phyloP scores from a whole-genome alignment of 1,139 yeast genomes.

The Suhomyces terraborum region DNA sequence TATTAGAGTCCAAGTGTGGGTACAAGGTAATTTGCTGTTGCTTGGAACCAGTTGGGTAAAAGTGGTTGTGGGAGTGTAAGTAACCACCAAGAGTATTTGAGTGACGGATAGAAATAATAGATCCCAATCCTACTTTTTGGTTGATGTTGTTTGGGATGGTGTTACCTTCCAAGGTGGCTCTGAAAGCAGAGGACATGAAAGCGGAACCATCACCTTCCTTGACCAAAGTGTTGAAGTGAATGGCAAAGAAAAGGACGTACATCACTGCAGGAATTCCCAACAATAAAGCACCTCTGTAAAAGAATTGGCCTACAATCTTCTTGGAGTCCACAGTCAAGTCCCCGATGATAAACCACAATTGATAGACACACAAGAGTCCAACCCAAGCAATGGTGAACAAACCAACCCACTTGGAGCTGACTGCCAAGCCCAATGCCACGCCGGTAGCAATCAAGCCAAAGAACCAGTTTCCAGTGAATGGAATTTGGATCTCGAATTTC shows the following conservation, averaged over 20 bases:
- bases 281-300: slow-evolving; percentile 58
- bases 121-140: slow-evolving; percentile 88
- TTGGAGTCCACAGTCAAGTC: slow-evolving; percentile 67
- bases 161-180: slow-evolving; percentile 73
- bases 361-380: slow-evolving; percentile 72
- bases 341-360: slow-evolving; percentile 86
- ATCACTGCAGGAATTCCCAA: slow-evolving; percentile 69
- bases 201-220: slow-evolving; percentile 84
- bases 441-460: slow-evolving; percentile 74
- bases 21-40: slow-evolving; percentile 94
- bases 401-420: slow-evolving; percentile 96
- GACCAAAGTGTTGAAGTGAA: slow-evolving; percentile 75
- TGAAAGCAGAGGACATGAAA: slow-evolving; percentile 88
- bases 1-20: slow-evolving; percentile 89
- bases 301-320: slow-evolving; percentile 54
- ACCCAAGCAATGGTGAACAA: slow-evolving; percentile 92
- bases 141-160: slow-evolving; percentile 65
- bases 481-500: slow-evolving; percentile 75
- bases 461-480: slow-evolving; percentile 73
- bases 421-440: slow-evolving; percentile 81
- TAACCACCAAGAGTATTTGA: slow-evolving; percentile 89
- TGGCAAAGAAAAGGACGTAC: slow-evolving; percentile 71
- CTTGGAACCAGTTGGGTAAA: slow-evolving; percentile 88
- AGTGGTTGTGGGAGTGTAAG: slow-evolving; percentile 85
- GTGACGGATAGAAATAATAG: slow-evolving; percentile 79